A percentile compares a stretch with the other conserved stretches of the same genome.
Evolutionary conservation across 2,329 filamentous ascomycete genomes (phyloP).

Genomic region (Amauroascus niger): DNA sequence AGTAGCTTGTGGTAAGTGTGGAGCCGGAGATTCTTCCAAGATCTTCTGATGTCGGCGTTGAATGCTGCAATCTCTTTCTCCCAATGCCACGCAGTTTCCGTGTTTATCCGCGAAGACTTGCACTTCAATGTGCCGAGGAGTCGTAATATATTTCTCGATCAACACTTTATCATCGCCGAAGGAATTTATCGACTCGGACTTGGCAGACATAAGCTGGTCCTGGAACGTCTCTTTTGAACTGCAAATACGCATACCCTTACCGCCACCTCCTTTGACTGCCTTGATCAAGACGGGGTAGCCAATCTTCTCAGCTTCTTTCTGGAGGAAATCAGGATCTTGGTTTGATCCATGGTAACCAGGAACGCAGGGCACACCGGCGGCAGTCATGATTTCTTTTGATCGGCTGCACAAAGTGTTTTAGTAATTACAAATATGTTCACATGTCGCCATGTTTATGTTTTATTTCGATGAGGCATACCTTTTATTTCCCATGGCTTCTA

Average conservation of each 20-base stretch:
- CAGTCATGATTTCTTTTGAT: slow-evolving; percentile 93
- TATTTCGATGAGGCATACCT: slow-evolving; percentile 39
- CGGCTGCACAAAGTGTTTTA: slow-evolving; percentile 36
- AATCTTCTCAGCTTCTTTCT: slow-evolving; percentile 63
- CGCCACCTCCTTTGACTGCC: slow-evolving; percentile 55
- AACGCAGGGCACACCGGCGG: slow-evolving; percentile 90
- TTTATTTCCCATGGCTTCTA: slow-evolving; percentile 83
- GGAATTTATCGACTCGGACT: slow-evolving; percentile 53
- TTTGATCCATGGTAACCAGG: slow-evolving; percentile 88
- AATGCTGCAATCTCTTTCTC: slow-evolving; percentile 57
- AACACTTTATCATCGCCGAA: slow-evolving; percentile 59
- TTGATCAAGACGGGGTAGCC: slow-evolving; percentile 57
- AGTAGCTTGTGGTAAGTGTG: slow-evolving; percentile 49
- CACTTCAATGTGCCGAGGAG: slow-evolving; percentile 57
- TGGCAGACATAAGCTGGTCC: slow-evolving; percentile 53
- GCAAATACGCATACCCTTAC: slow-evolving; percentile 62
- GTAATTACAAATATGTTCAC: neutral
- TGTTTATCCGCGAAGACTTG: slow-evolving; percentile 58
- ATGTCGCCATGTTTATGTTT: neutral
- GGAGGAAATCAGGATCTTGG: slow-evolving; percentile 56
- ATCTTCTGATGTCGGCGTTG: slow-evolving; percentile 59
- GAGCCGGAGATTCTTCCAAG: slow-evolving; percentile 56
- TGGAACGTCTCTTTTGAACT: slow-evolving; percentile 49
- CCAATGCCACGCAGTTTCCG: slow-evolving; percentile 54
- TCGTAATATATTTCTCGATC: slow-evolving; percentile 59